Conservation (phyloP, 305 asterid species). For the Ruellia speciosa region DNA sequence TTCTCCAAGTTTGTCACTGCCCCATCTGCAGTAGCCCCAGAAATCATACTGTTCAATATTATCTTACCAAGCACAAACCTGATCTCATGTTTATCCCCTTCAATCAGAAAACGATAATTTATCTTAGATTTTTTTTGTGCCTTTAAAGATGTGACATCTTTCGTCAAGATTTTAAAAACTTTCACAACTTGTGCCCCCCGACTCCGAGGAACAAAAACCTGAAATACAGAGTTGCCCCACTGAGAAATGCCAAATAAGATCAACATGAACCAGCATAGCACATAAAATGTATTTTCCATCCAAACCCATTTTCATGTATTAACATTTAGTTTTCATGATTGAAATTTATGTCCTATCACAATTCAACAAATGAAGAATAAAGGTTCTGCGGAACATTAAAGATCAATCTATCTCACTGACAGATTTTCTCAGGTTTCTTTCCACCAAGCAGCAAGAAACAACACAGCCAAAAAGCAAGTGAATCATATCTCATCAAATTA, state of each 20-base stretch:
- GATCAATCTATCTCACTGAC: too few species aligned
- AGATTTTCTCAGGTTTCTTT: too few species aligned
- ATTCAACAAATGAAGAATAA: too few species aligned
- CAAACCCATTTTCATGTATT: background rate
- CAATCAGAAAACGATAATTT: conserved; percentile 30
- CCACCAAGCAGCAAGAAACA: too few species aligned
- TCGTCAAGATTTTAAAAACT: conserved; percentile 24
- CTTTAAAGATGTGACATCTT: conserved; percentile 27
- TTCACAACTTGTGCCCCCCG: conserved; percentile 26
- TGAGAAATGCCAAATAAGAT: conserved; percentile 18
- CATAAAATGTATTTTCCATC: background rate
- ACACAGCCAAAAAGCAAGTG: too few species aligned
- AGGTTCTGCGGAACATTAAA: too few species aligned
- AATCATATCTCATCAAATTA: too few species aligned
- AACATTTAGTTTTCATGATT: background rate
- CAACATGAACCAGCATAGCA: background rate
- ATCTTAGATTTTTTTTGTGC: conserved; percentile 28
- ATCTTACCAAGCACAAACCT: conserved; percentile 77
- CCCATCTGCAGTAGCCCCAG: conserved; percentile 16
- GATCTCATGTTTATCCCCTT: conserved; percentile 39
- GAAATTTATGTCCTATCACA: too few species aligned
- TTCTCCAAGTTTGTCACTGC: conserved; percentile 20
- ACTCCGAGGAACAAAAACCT: conserved; percentile 55
- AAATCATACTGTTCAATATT: conserved; percentile 43
- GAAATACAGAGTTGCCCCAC: conserved; percentile 28